Conservation (phyloP, 805 yeast genomes). For the Wickerhamomyces queroliae region DNA sequence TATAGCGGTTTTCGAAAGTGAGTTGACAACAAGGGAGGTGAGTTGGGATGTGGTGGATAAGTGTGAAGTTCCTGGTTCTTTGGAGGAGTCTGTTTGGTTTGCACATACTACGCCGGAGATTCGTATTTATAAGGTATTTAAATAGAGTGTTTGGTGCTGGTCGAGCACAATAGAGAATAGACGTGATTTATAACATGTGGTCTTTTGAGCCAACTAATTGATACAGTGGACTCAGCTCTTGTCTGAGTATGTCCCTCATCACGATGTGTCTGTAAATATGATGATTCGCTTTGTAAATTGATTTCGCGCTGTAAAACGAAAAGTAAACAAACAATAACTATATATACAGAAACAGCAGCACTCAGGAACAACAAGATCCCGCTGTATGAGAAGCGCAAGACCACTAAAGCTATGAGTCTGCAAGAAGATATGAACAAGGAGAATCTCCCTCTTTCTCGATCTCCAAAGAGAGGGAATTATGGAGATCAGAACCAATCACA, state of each 20-base stretch:
- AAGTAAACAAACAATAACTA: conserved; percentile 16
- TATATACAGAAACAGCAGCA: too few relatives aligned
- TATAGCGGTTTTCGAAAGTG: conserved; percentile 33
- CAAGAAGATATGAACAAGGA: conserved; percentile 1
- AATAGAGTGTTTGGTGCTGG: too few relatives aligned
- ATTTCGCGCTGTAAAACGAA: conserved; percentile 5
- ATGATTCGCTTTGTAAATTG: too few relatives aligned
- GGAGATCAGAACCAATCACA: neutral
- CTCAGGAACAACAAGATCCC: too few relatives aligned
- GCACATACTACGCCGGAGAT: conserved; percentile 13
- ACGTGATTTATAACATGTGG: too few relatives aligned
- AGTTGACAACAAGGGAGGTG: conserved; percentile 21
- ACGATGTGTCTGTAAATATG: too few relatives aligned
- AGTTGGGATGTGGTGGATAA: conserved; percentile 9
- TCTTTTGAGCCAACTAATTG: too few relatives aligned
- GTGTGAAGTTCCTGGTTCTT: conserved; percentile 14
- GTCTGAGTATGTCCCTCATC: too few relatives aligned
- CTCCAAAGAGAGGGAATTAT: neutral
- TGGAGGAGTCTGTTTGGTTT: conserved; percentile 21
- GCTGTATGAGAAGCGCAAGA: too few relatives aligned
- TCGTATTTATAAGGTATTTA: conserved; percentile 8
- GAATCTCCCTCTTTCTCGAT: neutral
- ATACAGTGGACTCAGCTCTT: too few relatives aligned
- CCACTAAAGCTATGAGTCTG: too few relatives aligned
- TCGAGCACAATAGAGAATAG: too few relatives aligned